A percentile compares a stretch with the other conserved stretches of the same genome.
Conservation (phyloP, 2,329 filamentous ascomycete genomes). For the Septoria petroselini region DNA sequence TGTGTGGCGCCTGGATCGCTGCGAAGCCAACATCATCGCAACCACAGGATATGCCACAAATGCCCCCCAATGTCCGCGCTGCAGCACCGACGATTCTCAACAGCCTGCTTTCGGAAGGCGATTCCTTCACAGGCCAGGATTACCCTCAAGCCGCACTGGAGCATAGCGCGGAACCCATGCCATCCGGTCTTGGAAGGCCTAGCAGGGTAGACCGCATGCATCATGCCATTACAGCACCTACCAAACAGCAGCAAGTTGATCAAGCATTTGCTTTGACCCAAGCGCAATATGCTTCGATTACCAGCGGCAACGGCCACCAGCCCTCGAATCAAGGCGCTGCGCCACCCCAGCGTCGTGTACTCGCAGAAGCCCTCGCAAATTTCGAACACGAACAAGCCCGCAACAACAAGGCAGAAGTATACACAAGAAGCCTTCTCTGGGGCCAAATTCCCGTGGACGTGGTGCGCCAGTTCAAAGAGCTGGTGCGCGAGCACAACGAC, state of each 20-base stretch:
- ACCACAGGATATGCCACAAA: conserved; percentile 68
- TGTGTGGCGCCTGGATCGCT: conserved; percentile 92
- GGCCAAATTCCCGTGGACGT: conserved; percentile 91
- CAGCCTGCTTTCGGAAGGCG: conserved; percentile 53
- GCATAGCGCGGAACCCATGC: conserved; percentile 27
- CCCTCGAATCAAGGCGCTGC: conserved; percentile 19
- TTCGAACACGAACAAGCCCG: conserved; percentile 62
- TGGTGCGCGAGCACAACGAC: conserved; percentile 64
- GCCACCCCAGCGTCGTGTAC: conserved; percentile 59
- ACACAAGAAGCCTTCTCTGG: conserved; percentile 89
- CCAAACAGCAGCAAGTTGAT: conserved; percentile 80
- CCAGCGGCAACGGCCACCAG: conserved; percentile 57
- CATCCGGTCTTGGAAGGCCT: conserved; percentile 21
- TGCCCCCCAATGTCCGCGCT: conserved; percentile 76
- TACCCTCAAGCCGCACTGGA: conserved; percentile 10
- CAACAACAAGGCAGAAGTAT: conserved; percentile 70
- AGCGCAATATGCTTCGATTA: conserved; percentile 84
- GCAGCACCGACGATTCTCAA: conserved; percentile 75
- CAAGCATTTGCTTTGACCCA: conserved; percentile 83
- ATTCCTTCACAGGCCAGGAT: conserved; percentile 11
- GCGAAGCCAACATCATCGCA: conserved; percentile 73
- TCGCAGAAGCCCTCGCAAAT: conserved; percentile 74
- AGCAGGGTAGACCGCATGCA: conserved; percentile 43
- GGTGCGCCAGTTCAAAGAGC: conserved; percentile 85
- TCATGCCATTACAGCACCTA: conserved; percentile 55